Base-by-base conservation (phyloP, 2,329 filamentous ascomycete genomes). In the Xylaria sp. region DNA sequence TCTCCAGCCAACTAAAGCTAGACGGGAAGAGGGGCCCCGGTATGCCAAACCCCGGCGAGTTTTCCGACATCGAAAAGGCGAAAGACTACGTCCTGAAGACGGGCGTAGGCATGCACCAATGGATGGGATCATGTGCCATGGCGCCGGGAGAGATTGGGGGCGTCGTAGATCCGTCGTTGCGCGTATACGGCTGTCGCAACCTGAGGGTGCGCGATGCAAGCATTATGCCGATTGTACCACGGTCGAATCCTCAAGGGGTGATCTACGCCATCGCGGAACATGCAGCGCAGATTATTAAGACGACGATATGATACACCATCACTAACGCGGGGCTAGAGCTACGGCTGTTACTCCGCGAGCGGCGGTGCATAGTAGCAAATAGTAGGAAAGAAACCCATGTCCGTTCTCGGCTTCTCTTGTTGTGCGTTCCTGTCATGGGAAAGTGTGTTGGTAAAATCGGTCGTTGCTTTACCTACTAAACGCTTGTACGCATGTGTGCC, bases 191-290 rank as follows among this genome's bases (percentile, higher is more conserved):
- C 12, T 17, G 15, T 1, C 33, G 43, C 17, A 50, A 54, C n/a
- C 17, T 62, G 3, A 23, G 58, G 3, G 21, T 61, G 4, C 35
- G 55, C 17, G 60, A 67, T 46, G 76, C 79, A 3, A 78, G 78
- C 38, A 74, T 82, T 21, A 76, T 81, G 17, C 80, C 80, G 1
- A 60, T 82, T 15, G 76, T 80, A 19, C 79, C 79, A 3, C 63
- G 70, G 2, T 72, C 72, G 0, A 75, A 77, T 58, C 66, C 72
- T 40, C 62, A 67, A 49, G 67, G 69, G 23, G 61, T 68, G 0
- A 69, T 73, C 1, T 72, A 69, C 61, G 71, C 69, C 7, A 67
- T 73, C 0, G 68, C 69, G 0, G 80, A 82, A 71, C 81, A 80
- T 73, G 79, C 70, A 8, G 71, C 74, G 8, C 69, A 72, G 40